Percentiles rank a stretch among this genome's conserved stretches.
Evolutionary conservation across 192 early-diverging fungal species (phyloP).

Genomic region (Backusella liffmaniae): DNA sequence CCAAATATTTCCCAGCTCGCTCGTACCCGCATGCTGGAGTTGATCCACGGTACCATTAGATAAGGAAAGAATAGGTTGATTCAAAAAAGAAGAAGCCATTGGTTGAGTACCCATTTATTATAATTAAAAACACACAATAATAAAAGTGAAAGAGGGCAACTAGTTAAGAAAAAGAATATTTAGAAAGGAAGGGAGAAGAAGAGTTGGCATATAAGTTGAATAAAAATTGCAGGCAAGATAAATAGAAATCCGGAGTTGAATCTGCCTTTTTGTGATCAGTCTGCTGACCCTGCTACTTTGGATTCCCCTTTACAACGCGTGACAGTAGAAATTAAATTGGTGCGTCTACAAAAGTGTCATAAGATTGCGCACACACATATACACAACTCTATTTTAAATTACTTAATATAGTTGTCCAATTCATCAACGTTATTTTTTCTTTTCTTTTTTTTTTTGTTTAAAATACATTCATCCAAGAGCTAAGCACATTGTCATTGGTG

Average conservation of each 20-base stretch:
- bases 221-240: neutral
- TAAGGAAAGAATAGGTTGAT: conserved; percentile 6
- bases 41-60: neutral
- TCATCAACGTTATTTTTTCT: neutral
- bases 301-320: conserved; percentile 10
- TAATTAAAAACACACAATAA: neutral
- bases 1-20: conserved; percentile 1
- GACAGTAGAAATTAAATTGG: conserved; percentile 8
- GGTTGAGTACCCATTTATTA: neutral
- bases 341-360: conserved; percentile 5
- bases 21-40: neutral
- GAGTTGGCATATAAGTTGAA: neutral
- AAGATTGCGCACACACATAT: conserved; percentile 3
- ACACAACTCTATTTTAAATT: neutral
- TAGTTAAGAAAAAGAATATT: neutral
- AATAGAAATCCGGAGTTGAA: conserved; percentile 10
- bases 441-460: neutral
- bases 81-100: neutral
- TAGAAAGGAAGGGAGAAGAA: neutral
- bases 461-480: neutral
- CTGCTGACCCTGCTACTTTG: conserved; percentile 6
- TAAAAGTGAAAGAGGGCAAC: neutral
- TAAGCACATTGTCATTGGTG: neutral
- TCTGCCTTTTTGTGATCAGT: conserved; percentile 8
- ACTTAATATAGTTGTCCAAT: neutral